Base-by-base conservation (phyloP, 495 filamentous ascomycete species). In the Terfezia boudieri region DNA sequence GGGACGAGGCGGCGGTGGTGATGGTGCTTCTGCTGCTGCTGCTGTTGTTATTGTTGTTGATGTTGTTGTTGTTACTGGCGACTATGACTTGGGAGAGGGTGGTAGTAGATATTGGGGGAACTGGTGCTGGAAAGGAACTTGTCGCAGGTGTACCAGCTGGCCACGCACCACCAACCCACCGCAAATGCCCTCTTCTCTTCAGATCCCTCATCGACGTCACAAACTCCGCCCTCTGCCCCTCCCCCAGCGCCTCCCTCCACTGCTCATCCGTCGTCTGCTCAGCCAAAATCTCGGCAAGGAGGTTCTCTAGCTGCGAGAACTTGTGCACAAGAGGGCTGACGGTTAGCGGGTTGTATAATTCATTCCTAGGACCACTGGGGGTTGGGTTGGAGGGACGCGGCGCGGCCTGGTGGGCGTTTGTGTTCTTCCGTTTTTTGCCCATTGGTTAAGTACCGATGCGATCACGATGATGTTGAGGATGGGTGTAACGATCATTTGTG, bases 131-230 rank as follows among this genome's bases (percentile, higher is more conserved):
- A 14, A 1, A 35, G 23, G 20, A 46, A 36, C 52, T 23, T 52
- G 41, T 38, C 12, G 8, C 46, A 37, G 35, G 36, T 16, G 23
- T 61, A 14, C 1, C 32, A 11, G 12, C 46, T 52, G 23, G 14
- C 49, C n/a, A 17, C 20, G n/a, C 53, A 16, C 22, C 16, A 14
- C 26, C 10, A 41, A 64, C 37, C 62, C 61, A 64, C 14, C 52
- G 35, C 11, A 64, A 50, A 23, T 61, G 58, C 7, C 62, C 62
- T 0, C 50, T 36, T 17, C 37, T 46, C 20, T 61, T 59, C 61
- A 64, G 61, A 2, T 37, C 20, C n/a, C 49, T 59, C 20, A 64
- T 48, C 32, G 61, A 56, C 22, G 14, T 36, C 26, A 64, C 36
- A 36, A 64, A 61, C 22, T 61, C 60, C 26, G 56, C 56, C 46